Conservation (phyloP, 2,329 filamentous ascomycete species). For the Talaromyces sp. region DNA sequence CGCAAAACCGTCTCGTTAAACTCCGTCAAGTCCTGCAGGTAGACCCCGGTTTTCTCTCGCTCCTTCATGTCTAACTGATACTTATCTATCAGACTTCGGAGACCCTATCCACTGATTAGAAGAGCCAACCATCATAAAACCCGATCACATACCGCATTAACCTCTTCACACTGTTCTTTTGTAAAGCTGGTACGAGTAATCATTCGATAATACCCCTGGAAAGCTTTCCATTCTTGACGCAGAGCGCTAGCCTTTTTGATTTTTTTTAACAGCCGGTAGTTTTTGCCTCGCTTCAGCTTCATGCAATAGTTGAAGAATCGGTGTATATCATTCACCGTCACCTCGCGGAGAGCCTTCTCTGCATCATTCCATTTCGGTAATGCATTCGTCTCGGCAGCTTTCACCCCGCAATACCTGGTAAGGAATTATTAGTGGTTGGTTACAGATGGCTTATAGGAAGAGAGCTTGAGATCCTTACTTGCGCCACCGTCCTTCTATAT, state of each 20-base stretch:
- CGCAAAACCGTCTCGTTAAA: constrained; percentile 19
- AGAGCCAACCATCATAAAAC: no score
- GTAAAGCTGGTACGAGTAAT: background rate
- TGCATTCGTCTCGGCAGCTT: no score
- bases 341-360: no score
- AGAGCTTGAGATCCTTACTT: no score
- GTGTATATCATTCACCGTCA: no score
- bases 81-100: background rate
- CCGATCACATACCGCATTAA: background rate
- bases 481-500: no score
- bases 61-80: background rate
- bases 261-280: constrained; percentile 13
- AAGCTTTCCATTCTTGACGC: constrained; percentile 10
- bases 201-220: constrained; percentile 11
- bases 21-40: constrained; percentile 19
- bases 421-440: no score
- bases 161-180: background rate
- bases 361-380: no score
- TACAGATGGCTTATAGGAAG: no score
- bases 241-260: constrained; percentile 12
- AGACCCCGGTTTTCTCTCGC: constrained; percentile 16
- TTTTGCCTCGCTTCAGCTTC: constrained; percentile 17
- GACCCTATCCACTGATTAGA: background rate
- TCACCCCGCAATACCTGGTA: no score
- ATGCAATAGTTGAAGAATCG: background rate